Base-by-base conservation (phyloP, 768 basidiomycete genomes). In the Trametes villosa region DNA sequence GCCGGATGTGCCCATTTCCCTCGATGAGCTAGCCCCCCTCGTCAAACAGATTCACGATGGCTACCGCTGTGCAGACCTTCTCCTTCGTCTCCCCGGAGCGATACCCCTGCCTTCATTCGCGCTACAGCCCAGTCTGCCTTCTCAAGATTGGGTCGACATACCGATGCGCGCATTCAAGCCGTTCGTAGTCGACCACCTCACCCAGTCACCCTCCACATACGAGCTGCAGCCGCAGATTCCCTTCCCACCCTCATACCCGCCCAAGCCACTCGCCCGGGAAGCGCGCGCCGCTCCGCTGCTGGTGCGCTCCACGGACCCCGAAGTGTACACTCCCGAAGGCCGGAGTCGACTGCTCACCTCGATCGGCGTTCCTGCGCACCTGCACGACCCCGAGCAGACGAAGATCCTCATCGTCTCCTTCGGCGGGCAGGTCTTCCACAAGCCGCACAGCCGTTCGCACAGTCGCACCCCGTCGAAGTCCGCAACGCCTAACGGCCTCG, bases 101-200 rank as follows among this genome's bases (percentile, higher is more conserved):
- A 90, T 93, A 45, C 91, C 91, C 0, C 87, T 93, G 51, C 91
- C 91, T 0, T 87, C 89, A 0, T 92, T 93, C 71, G 71, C 78
- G 5, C 49, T 70, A 20, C 69, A 76, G 12, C 85, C 85, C 0
- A 52, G 74, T 1, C 78, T 92, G 12, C 90, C 90, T 2, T 81
- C 90, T 0, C 76, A 81, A 13, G 72, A 73, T 4, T 93, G 91
- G 91, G 80, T 91, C 9, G 79, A 87, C 65, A 68, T 75, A 9
- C 65, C 68, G 8, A 74, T 76, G 0, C 81, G 81, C 31, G 68
- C 73, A 17, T 84, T 91, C 61, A 72, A 69, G 18, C 68, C 77
- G 9, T 69, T 80, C n/a, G 72, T 90, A 15, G 61, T 81, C 26
- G 70, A 70, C 1, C 75, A 78, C 49, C 75, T 89, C 20, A 65